phyloP scores from a whole-genome alignment of 768 basidiomycete species.

The Amanita inopinata region DNA sequence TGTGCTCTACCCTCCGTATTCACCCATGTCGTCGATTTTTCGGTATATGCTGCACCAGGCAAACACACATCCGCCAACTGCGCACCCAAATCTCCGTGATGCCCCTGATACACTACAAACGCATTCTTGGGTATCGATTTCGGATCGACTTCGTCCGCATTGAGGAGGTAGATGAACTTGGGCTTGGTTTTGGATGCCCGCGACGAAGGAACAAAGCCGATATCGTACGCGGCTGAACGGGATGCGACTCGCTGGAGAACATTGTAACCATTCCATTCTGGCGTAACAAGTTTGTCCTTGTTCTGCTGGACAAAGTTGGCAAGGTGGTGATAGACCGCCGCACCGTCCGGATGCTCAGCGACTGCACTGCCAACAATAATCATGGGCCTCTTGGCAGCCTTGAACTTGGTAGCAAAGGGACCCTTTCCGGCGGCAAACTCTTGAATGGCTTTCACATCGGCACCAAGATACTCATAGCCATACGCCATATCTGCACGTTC shows the following conservation, averaged over 20 bases:
- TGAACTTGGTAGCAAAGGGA: constrained; percentile 78
- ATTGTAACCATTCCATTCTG: constrained; percentile 94
- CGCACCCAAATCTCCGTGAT: constrained; percentile 95
- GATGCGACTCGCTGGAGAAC: constrained; percentile 93
- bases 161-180: constrained; percentile 95
- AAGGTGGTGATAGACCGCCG: constrained; percentile 65
- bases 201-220: constrained; percentile 85
- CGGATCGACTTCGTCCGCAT: constrained; percentile 90
- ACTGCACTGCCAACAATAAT: constrained; percentile 90
- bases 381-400: constrained; percentile 80
- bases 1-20: constrained; percentile 96
- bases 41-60: constrained; percentile 90
- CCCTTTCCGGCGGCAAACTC: constrained; percentile 73
- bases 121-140: constrained; percentile 82
- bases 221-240: constrained; percentile 87
- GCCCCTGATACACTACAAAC: constrained; percentile 98
- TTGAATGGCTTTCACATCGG: constrained; percentile 61
- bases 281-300: constrained; percentile 64
- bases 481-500: constrained; percentile 88
- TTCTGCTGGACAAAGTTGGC: constrained; percentile 75
- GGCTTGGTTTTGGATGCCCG: constrained; percentile 66
- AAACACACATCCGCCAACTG: constrained; percentile 96
- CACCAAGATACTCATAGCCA: constrained; percentile 86
- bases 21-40: constrained; percentile 83
- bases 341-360: constrained; percentile 76